phyloP scores from a whole-genome alignment of 345 rosid species.

The Lepidium africanum region DNA sequence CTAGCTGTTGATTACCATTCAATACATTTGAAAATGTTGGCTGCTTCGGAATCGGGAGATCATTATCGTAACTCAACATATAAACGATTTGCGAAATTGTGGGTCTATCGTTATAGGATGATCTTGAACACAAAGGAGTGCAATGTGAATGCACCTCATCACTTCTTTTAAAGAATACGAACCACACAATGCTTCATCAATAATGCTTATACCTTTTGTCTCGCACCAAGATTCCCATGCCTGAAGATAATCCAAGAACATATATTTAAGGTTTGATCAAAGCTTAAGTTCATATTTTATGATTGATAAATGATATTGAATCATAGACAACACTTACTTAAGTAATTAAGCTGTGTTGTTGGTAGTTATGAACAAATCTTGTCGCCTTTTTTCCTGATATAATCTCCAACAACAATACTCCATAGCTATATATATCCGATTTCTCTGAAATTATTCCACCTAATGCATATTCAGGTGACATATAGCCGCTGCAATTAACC shows the following conservation, averaged over 20 bases:
- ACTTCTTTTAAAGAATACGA: neutral
- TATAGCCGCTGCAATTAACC: neutral
- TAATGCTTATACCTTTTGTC: neutral
- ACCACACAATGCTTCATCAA: neutral
- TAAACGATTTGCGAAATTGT: neutral
- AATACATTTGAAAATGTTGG: neutral
- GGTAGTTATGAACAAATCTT: neutral
- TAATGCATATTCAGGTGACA: neutral
- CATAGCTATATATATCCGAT: neutral
- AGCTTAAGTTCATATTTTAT: too few species aligned
- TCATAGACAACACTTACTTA: neutral
- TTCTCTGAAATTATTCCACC: neutral
- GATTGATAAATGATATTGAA: neutral
- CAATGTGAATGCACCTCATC: neutral
- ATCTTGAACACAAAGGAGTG: slow-evolving; percentile 1
- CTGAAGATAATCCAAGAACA: neutral
- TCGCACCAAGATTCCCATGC: neutral
- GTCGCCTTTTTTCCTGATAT: neutral
- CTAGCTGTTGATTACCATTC: neutral
- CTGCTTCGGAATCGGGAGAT: neutral
- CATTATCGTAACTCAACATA: neutral
- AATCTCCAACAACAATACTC: neutral
- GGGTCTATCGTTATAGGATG: neutral
- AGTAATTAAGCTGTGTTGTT: neutral
- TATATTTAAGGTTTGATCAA: neutral